Percentiles rank a stretch among this genome's conserved stretches.
Conservation (phyloP, 75 land plant genomes). For the Isoetes taiwanensis region DNA sequence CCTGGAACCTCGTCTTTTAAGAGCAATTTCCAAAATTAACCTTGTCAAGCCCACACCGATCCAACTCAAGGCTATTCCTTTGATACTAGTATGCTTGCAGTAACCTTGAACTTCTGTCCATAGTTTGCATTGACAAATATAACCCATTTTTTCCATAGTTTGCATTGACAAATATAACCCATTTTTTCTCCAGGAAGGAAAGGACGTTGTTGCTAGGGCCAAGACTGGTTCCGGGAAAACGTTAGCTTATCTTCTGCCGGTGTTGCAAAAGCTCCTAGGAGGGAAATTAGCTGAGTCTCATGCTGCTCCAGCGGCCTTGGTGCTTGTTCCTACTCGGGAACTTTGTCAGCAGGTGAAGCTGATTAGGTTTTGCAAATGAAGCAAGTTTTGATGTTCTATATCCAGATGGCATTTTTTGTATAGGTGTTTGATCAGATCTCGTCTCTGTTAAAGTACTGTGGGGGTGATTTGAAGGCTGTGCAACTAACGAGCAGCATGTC, state of each 20-base stretch:
- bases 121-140: no score
- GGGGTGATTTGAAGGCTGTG: slow-evolving; percentile 48
- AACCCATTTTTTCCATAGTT: no score
- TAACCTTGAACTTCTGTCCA: no score
- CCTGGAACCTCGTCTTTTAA: slow-evolving; percentile 55
- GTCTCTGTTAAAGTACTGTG: slow-evolving; percentile 59
- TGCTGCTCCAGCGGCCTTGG: slow-evolving; percentile 41
- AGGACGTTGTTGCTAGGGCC: slow-evolving; percentile 87
- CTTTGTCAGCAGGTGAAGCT: slow-evolving; percentile 68
- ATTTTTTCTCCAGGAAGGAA: slow-evolving; percentile 66
- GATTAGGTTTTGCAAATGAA: background rate
- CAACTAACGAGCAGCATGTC: slow-evolving; percentile 65
- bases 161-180: no score
- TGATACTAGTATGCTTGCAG: slow-evolving; percentile 50
- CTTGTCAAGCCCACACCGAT: slow-evolving; percentile 63
- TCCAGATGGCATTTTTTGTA: background rate
- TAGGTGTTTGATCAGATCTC: slow-evolving; percentile 50
- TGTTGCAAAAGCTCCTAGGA: slow-evolving; percentile 62
- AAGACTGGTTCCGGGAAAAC: slow-evolving; percentile 96
- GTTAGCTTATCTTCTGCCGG: slow-evolving; percentile 71
- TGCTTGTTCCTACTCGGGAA: slow-evolving; percentile 92
- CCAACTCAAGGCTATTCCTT: slow-evolving; percentile 66
- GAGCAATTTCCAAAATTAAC: slow-evolving; percentile 49
- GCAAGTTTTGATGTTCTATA: background rate
- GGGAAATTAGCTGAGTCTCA: slow-evolving; percentile 8